These are phyloP conservation scores for Pleomassaria siparia DNA, from an alignment of 2,329 filamentous ascomycete species.

Conservation along the genomic window DNA sequence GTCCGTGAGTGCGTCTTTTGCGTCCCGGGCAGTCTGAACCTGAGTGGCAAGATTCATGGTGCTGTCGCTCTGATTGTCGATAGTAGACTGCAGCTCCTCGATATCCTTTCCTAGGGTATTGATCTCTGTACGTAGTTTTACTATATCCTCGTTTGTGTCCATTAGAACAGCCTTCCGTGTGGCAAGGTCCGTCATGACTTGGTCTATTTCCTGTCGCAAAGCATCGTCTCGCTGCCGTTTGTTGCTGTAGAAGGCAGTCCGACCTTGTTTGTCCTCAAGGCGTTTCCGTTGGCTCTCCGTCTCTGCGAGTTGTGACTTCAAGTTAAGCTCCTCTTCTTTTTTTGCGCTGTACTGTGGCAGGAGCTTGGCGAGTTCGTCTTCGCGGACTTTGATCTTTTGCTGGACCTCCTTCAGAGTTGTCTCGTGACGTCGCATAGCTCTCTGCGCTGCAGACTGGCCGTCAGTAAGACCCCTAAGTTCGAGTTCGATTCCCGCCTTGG, in stretches of 20 bases:
- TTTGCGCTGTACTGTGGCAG: slow-evolving; percentile 74
- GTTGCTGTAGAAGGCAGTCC: slow-evolving; percentile 82
- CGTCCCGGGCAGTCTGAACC: slow-evolving; percentile 75
- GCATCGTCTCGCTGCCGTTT: slow-evolving; percentile 86
- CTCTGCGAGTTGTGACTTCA: slow-evolving; percentile 72
- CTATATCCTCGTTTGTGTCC: slow-evolving; percentile 81
- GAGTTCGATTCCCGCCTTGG: slow-evolving; percentile 82
- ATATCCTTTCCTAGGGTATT: slow-evolving; percentile 72
- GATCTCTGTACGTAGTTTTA: slow-evolving; percentile 70
- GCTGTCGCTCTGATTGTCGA: slow-evolving; percentile 77
- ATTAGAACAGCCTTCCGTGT: slow-evolving; percentile 82
- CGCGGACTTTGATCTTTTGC: slow-evolving; percentile 71
- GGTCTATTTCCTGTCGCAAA: slow-evolving; percentile 76
- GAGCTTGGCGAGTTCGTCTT: slow-evolving; percentile 73
- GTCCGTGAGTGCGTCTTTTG: slow-evolving; percentile 76
- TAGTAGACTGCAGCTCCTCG: slow-evolving; percentile 65
- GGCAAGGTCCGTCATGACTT: slow-evolving; percentile 73
- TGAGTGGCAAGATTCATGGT: slow-evolving; percentile 72
- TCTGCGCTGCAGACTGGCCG: slow-evolving; percentile 75
- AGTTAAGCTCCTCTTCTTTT: slow-evolving; percentile 70
- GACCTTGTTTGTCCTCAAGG: slow-evolving; percentile 88
- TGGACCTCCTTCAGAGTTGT: slow-evolving; percentile 72
- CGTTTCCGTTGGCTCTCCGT: slow-evolving; percentile 75
- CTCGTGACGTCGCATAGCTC: slow-evolving; percentile 70
- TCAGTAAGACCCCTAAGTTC: slow-evolving; percentile 81